Base-by-base conservation (phyloP, 805 yeast genomes). In the Lipomyces yamadae region DNA sequence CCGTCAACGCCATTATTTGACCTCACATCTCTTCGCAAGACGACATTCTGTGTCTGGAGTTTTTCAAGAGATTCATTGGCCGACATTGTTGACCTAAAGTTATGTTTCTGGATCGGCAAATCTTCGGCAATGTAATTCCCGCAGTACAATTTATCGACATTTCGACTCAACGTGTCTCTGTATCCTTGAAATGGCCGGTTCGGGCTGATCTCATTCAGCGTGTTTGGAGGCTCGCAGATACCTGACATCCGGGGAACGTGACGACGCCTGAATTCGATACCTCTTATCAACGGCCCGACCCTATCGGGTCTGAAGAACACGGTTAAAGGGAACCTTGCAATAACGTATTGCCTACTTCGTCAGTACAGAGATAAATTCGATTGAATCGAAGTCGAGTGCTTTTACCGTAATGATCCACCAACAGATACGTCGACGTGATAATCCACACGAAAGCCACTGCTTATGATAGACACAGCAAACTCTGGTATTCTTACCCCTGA, bases 401-500 rank as follows among this genome's bases (percentile, higher is more conserved):
- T 24, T 18, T 29, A 53, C 62, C 63, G 62, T 10, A 60, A 32
- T 15, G 13, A 60, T 30, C 56, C 60, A 3, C 64, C 64, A 15
- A 42, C 60, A 6, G 37, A 18, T 10, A 61, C 61, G 24, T 61
- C 61, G 29, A 50, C 34, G 15, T 33, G 34, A 13, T 61, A 61
- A 54, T 48, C 34, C 39, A 56, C 64, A n/a, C 33, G 35, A 33
- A 61, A 61, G n/a, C 32, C 32, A 13, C 8, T n/a, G 42, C 35
- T 18, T 11, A 33, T 30, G n/a, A 61, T 37, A 13, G 64, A 48
- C 29, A 61, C 42, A 6, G 55, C 54, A 30, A 13, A 54, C 4
- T 32, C 42, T 13, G 64, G 64, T 10, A 61, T 32, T 35, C 30
- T 13, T 4, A 61, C 56, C n/a, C 45, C 45, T 15, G 56, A 34